phyloP scores from a whole-genome alignment of 331 rosid species.

The Prunus yedoensis region DNA sequence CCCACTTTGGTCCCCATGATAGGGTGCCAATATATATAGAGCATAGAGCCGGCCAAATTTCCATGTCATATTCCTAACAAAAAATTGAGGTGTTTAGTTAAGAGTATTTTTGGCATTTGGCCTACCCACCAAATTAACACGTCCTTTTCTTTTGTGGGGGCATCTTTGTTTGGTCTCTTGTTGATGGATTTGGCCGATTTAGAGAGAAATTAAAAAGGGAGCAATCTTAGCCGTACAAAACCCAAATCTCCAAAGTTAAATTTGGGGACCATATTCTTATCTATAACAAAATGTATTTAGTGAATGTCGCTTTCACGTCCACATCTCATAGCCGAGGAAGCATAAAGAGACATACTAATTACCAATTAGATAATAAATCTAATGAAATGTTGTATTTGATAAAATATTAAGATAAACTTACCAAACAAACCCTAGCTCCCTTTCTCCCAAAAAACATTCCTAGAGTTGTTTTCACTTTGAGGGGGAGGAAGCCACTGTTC shows the following conservation, averaged over 20 bases:
- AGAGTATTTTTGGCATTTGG: constrained; percentile 16
- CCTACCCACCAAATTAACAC: constrained; percentile 37
- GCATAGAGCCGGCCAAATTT: constrained; percentile 35
- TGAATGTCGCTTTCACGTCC: constrained; percentile 21
- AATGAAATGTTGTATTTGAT: too few species aligned
- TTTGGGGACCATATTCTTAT: constrained; percentile 21
- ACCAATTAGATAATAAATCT: neutral
- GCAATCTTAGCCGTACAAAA: constrained; percentile 23
- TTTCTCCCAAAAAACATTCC: too few species aligned
- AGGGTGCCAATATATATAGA: constrained; percentile 31
- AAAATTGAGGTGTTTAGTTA: constrained; percentile 20
- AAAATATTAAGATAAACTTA: too few species aligned
- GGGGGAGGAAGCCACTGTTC: too few species aligned
- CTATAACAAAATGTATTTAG: constrained; percentile 5
- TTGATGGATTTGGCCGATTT: constrained; percentile 9
- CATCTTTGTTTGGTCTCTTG: neutral
- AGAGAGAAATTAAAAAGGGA: neutral
- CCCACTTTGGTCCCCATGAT: constrained; percentile 36
- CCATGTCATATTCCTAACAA: constrained; percentile 38
- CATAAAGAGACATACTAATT: neutral
- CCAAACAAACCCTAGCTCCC: too few species aligned
- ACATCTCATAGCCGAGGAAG: constrained; percentile 16
- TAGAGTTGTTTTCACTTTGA: too few species aligned
- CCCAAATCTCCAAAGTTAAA: neutral
- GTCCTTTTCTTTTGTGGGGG: constrained; percentile 30